A percentile compares a stretch with the other conserved stretches of the same genome.
Evolutionary conservation across 1,284 basidiomycete species (phyloP).

Genomic region (Meripilus lineatus): DNA sequence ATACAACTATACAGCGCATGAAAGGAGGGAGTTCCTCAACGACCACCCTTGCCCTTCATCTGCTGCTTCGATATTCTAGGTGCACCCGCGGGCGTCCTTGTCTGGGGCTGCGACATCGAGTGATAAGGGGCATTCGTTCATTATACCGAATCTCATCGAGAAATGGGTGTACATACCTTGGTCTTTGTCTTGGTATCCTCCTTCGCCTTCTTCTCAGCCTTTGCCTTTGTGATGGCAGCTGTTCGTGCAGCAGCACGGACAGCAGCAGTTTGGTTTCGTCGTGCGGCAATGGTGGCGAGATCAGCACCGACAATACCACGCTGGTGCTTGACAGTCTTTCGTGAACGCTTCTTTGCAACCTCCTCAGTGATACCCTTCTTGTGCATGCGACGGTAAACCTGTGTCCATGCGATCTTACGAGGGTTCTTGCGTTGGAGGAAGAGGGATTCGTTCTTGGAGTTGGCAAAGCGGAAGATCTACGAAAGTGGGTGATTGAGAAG

Average conservation of each 20-base stretch:
- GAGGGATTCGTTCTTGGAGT: constrained; percentile 90
- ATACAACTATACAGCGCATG: constrained; percentile 2
- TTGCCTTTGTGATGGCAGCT: constrained; percentile 87
- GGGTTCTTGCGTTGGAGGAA: constrained; percentile 99
- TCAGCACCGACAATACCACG: constrained; percentile 98
- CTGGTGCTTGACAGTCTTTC: constrained; percentile 97
- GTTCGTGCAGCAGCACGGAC: constrained; percentile 79
- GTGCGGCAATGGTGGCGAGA: constrained; percentile 85
- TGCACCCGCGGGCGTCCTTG: too few species aligned
- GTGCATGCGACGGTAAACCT: constrained; percentile 97
- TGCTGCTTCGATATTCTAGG: constrained; percentile 94
- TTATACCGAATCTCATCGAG: neutral
- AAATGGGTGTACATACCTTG: constrained; percentile 72
- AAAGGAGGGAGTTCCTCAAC: constrained; percentile 35
- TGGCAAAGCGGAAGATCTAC: constrained; percentile 90
- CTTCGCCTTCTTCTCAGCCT: constrained; percentile 95
- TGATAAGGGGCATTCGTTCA: neutral
- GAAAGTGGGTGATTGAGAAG: constrained; percentile 5
- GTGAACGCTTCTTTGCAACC: constrained; percentile 97
- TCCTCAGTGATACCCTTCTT: constrained; percentile 99
- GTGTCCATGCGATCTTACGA: constrained; percentile 99
- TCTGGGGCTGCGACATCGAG: too few species aligned
- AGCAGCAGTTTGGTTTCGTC: constrained; percentile 88
- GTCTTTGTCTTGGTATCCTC: constrained; percentile 82
- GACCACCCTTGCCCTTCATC: constrained; percentile 85